Evolutionary conservation across 345 rosid species (phyloP).

Genomic region (Eucalyptus urophylla): DNA sequence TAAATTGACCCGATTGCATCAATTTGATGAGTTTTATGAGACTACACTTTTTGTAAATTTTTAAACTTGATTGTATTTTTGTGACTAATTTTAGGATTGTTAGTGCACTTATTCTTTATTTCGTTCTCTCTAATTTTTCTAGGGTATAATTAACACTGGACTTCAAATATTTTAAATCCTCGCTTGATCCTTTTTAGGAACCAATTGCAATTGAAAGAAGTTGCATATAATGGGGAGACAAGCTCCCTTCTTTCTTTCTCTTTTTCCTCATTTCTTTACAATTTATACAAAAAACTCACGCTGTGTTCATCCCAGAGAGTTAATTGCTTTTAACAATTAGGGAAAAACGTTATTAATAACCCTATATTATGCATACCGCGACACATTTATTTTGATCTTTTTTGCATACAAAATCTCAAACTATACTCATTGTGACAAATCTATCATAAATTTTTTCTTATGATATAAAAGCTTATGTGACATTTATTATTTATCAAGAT

Average conservation of each 20-base stretch:
- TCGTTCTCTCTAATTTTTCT: neutral
- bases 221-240: neutral
- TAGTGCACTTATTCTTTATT: rapidly evolving
- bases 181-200: neutral
- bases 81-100: too few species aligned
- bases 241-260: neutral
- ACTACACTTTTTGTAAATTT: too few species aligned
- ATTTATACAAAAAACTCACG: neutral
- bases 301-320: neutral
- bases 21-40: neutral
- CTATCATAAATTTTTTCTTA: too few species aligned
- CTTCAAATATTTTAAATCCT: too few species aligned
- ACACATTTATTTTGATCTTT: too few species aligned
- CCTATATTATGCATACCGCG: rapidly evolving
- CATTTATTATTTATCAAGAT: too few species aligned
- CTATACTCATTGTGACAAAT: rapidly evolving
- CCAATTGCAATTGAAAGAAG: neutral
- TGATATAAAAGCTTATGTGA: neutral
- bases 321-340: neutral
- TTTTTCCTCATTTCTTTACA: neutral
- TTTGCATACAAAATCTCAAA: too few species aligned
- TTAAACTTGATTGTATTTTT: too few species aligned
- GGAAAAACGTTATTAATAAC: neutral
- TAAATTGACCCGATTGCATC: neutral
- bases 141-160: neutral